Evolutionary conservation across 352 stramenopile genomes (phyloP).

Genomic region (Pythium oligandrum): DNA sequence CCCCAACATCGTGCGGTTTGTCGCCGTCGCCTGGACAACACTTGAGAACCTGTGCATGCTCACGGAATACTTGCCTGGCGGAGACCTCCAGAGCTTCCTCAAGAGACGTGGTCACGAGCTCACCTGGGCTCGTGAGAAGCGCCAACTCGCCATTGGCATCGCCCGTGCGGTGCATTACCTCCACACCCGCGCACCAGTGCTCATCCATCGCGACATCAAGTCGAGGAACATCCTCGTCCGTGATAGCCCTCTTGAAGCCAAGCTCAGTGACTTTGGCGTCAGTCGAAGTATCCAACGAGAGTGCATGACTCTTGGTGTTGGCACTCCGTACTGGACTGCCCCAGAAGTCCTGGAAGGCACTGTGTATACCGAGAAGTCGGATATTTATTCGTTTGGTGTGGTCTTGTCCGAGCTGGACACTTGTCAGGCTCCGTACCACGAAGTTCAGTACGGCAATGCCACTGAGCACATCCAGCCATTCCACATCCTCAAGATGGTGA

Average conservation of each 20-base stretch:
- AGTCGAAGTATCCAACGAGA: constrained; percentile 19
- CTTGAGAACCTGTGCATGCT: constrained; percentile 10
- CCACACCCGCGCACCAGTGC: constrained; percentile 15
- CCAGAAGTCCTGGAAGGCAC: constrained; percentile 59
- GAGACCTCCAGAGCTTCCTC: constrained; percentile 3
- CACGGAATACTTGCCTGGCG: constrained; percentile 6
- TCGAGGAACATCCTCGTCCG: constrained; percentile 41
- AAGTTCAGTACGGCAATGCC: constrained; percentile 12
- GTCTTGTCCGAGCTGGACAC: constrained; percentile 15
- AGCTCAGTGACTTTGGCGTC: constrained; percentile 84
- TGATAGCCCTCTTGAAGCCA: constrained; percentile 34
- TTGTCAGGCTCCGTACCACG: constrained; percentile 13
- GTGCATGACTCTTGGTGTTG: constrained; percentile 54
- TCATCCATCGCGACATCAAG: constrained; percentile 34
- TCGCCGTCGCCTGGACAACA: constrained; percentile 14
- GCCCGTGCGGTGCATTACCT: constrained; percentile 17
- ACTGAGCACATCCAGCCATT: constrained; percentile 36
- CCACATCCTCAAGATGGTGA: constrained; percentile 40
- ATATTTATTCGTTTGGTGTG: constrained; percentile 74
- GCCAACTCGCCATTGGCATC: constrained; percentile 1
- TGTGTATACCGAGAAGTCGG: constrained; percentile 49
- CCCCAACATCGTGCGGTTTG: constrained; percentile 13
- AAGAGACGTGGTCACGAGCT: constrained; percentile 1
- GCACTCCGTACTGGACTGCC: constrained; percentile 77
- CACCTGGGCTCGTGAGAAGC: constrained; percentile 8